Percentiles rank a stretch among this genome's conserved stretches.
Evolutionary conservation across 169 alveolate species (phyloP).

Genomic region (Blepharisma undulans): DNA sequence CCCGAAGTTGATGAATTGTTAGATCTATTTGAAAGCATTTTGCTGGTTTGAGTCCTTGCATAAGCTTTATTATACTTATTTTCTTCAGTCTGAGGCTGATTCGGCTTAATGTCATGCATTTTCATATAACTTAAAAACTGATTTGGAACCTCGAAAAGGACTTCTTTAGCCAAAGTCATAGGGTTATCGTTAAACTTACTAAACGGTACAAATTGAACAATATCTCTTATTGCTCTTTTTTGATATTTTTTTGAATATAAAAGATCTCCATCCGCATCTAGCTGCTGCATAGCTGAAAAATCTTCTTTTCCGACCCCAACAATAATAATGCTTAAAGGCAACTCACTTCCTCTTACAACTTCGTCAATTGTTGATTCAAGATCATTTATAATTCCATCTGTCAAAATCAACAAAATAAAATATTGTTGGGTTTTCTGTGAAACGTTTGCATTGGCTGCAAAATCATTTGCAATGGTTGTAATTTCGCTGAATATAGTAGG

Average conservation of each 20-base stretch:
- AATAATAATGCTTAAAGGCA: conserved; percentile 71
- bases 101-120: conserved; percentile 17
- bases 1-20: background rate
- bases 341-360: conserved; percentile 60
- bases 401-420: conserved; percentile 59
- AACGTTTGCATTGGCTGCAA: conserved; percentile 58
- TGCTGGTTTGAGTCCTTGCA: background rate
- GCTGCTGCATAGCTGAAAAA: conserved; percentile 45
- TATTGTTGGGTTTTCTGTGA: conserved; percentile 67
- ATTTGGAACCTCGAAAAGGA: conserved; percentile 84
- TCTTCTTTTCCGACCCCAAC: conserved; percentile 77
- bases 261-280: conserved; percentile 63
- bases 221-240: background rate
- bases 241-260: background rate
- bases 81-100: background rate
- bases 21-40: background rate
- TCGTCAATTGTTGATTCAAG: conserved; percentile 60
- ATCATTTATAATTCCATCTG: conserved; percentile 71
- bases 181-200: conserved; percentile 67
- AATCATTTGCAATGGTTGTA: conserved; percentile 50
- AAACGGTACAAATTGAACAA: conserved; percentile 87
- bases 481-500: conserved; percentile 79
- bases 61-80: background rate
- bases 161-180: conserved; percentile 78
- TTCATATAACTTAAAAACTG: conserved; percentile 74